These are phyloP conservation scores for Blepharisma stoltei DNA, from an alignment of 73 alveolate species.

Conservation along the genomic window DNA sequence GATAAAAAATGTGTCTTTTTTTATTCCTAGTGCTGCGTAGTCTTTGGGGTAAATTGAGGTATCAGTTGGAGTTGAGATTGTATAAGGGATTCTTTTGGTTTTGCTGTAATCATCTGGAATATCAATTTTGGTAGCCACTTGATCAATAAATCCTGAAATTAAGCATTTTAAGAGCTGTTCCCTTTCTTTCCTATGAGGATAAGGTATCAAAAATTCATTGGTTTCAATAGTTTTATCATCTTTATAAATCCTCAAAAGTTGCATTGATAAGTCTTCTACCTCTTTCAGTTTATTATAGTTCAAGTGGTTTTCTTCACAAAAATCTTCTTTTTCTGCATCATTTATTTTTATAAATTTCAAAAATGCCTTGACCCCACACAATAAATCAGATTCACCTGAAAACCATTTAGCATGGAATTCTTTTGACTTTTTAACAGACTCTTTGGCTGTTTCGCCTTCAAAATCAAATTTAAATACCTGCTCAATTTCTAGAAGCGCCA, in stretches of 20 bases:
- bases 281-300: not conserved
- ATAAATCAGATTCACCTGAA: constrained; percentile 32
- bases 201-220: not conserved
- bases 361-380: constrained; percentile 26
- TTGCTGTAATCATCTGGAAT: not conserved
- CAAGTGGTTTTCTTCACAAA: constrained; percentile 18
- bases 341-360: not conserved
- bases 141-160: not conserved
- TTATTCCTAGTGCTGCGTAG: not conserved
- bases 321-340: not conserved
- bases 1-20: not conserved
- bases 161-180: not conserved
- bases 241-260: not conserved
- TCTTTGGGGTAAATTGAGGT: constrained; percentile 5
- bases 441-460: not conserved
- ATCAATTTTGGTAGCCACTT: not conserved
- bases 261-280: constrained; percentile 26
- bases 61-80: not conserved
- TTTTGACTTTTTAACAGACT: not conserved
- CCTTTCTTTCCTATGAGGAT: not conserved
- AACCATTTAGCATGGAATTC: constrained; percentile 25
- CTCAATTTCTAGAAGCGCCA: constrained; percentile 53
- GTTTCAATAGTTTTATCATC: not conserved
- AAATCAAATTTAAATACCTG: constrained; percentile 39
- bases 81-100: not conserved